Evolutionary conservation across 2,329 filamentous ascomycete genomes (phyloP), one percentile per base, ranked within the genome.

Genomic region (Lizonia empirigonia): DNA sequence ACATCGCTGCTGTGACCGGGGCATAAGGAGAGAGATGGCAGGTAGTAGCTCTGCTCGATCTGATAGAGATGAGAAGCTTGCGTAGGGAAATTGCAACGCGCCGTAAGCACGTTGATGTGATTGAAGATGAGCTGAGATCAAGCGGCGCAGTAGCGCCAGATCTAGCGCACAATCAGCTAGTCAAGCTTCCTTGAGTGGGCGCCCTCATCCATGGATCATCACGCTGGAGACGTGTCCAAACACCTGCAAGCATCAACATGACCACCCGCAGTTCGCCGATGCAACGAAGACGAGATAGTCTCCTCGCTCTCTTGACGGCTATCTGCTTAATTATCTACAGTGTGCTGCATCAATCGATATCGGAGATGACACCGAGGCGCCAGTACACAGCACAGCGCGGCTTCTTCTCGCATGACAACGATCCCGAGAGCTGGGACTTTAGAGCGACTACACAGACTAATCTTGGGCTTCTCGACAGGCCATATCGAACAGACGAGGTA

Each of bases 391-490:
- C 58, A 10, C 51, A 56, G 27, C 50, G 33, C 27, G 53, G 50
- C 34, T 59, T 45, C 41, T 62, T 62, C 37, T 55, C 53, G 18
- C 55, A 60, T 18, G 55, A 62, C 42, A 29, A 51, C 6, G 58
- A 61, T 23, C 51, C 50, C 5, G 52, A 50, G 30, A 56, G 42
- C 16, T 58, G 51, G 53, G 42, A 50, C 7, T 59, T 59, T n/a
- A 32, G 54, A 18, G 53, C 58, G 7, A 59, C 47, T n/a, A 61
- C 60, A 12, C 42, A 26, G 19, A 37, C 48, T 13, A 22, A 22
- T 69, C 85, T 86, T 62, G 85, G 85, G 22, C 76, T 88, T 22
- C 76, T 87, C 47, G 78, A 85, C 59, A 77, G 78, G 39, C 77
- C 77, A 0, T 87, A 86, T 63, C 73, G 79, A 5, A 81, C 78